phyloP scores from a whole-genome alignment of 2,329 filamentous ascomycete genomes.

The Neonectria coccinea region DNA sequence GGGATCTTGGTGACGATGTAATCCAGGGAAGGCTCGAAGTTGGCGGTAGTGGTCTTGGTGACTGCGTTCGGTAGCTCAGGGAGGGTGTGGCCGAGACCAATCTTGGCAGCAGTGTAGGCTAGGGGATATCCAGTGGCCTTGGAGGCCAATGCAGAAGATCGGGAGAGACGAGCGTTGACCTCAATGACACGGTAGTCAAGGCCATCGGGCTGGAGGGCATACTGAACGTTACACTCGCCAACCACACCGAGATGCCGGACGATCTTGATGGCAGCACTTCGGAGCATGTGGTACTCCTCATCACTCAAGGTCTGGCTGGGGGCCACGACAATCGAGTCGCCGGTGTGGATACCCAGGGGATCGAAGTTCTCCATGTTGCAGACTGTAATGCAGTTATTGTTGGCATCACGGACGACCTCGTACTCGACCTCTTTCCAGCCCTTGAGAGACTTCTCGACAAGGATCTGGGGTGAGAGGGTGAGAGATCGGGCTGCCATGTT shows the following conservation, averaged over 20 bases:
- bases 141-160: conserved; percentile 95
- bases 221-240: conserved; percentile 98
- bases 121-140: conserved; percentile 98
- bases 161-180: conserved; percentile 97
- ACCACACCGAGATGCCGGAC: conserved; percentile 96
- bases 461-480: conserved; percentile 92
- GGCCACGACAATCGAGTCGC: conserved; percentile 98
- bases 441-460: conserved; percentile 98
- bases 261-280: conserved; percentile 97
- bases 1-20: conserved; percentile 99
- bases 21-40: conserved; percentile 97
- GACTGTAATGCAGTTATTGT: conserved; percentile 99
- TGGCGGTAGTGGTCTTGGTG: conserved; percentile 97
- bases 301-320: conserved; percentile 97
- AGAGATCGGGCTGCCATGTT: conserved; percentile 94
- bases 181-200: conserved; percentile 99
- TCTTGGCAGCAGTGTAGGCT: conserved; percentile 98
- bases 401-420: conserved; percentile 95
- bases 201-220: conserved; percentile 94
- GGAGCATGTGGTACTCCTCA: conserved; percentile 99
- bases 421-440: conserved; percentile 99
- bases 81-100: conserved; percentile 93
- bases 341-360: conserved; percentile 95
- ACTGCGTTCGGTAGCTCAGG: conserved; percentile 98
- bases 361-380: conserved; percentile 92